A percentile compares a stretch with the other conserved stretches of the same genome.
phyloP scores from a whole-genome alignment of 495 filamentous ascomycete genomes.

The Cercophora newfieldiana region DNA sequence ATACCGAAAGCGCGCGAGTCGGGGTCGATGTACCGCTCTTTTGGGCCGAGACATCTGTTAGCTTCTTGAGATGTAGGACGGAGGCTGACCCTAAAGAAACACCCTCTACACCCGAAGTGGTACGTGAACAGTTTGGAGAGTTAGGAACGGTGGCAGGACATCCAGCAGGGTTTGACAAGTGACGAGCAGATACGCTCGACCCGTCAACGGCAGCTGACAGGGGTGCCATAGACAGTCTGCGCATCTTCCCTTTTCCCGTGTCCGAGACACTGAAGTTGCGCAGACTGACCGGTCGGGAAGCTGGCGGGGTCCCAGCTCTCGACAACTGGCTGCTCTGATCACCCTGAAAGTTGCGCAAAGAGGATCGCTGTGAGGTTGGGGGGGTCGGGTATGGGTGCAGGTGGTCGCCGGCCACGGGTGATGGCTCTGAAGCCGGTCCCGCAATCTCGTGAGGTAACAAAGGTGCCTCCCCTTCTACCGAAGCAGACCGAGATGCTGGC shows the following conservation, averaged over 20 bases:
- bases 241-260: conserved; percentile 41
- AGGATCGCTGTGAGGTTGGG: conserved; percentile 57
- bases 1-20: conserved; percentile 73
- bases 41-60: conserved; percentile 74
- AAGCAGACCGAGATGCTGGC: conserved; percentile 25
- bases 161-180: conserved; percentile 74
- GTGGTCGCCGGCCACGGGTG: conserved; percentile 34
- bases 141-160: conserved; percentile 56
- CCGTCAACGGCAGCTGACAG: conserved; percentile 67
- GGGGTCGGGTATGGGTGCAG: conserved; percentile 57
- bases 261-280: conserved; percentile 46
- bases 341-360: conserved; percentile 50
- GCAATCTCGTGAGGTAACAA: conserved; percentile 53
- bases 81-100: conserved; percentile 58
- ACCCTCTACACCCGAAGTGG: conserved; percentile 52
- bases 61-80: conserved; percentile 73
- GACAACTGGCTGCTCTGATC: conserved; percentile 47
- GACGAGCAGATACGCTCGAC: conserved; percentile 64
- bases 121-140: conserved; percentile 51
- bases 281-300: conserved; percentile 30
- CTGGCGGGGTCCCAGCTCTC: conserved; percentile 26
- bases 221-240: conserved; percentile 57
- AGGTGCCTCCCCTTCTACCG: conserved; percentile 47
- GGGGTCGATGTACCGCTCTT: conserved; percentile 92
- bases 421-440: conserved; percentile 36